Evolutionary conservation across 352 stramenopile species (phyloP).

Genomic region (Pythium aristosporum): DNA sequence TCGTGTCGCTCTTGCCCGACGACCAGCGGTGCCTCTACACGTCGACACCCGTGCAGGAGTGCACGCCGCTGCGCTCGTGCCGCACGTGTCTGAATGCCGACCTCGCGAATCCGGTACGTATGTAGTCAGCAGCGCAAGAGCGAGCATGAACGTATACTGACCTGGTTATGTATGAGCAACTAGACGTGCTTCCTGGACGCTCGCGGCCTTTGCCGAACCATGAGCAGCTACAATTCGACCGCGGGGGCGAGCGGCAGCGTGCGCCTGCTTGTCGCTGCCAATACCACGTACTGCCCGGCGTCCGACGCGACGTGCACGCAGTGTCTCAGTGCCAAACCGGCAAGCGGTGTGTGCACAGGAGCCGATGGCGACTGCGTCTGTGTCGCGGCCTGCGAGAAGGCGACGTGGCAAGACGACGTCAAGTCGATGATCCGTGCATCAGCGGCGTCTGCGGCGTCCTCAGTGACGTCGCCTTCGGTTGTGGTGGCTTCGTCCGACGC

Average conservation of each 20-base stretch:
- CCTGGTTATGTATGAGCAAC: background rate
- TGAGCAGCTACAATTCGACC: conserved; percentile 5
- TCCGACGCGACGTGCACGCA: conserved; percentile 35
- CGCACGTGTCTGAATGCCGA: conserved; percentile 11
- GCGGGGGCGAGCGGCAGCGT: conserved; percentile 16
- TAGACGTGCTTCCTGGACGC: conserved; percentile 15
- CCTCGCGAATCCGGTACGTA: background rate
- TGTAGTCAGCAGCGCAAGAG: too few species aligned
- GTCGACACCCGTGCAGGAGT: background rate
- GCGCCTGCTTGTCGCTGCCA: conserved; percentile 43
- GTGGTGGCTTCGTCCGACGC: background rate
- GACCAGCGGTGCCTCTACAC: conserved; percentile 16
- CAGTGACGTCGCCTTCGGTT: background rate
- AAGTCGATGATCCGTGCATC: conserved; percentile 21
- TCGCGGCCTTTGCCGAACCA: conserved; percentile 11
- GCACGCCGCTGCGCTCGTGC: conserved; percentile 3
- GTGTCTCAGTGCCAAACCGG: conserved; percentile 26
- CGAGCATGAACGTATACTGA: background rate
- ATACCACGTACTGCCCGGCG: conserved; percentile 48
- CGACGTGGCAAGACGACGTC: conserved; percentile 35
- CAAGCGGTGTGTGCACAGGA: conserved; percentile 33
- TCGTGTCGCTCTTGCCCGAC: conserved; percentile 1
- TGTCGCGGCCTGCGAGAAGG: conserved; percentile 43
- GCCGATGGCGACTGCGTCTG: conserved; percentile 38
- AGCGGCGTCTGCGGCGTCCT: background rate